A percentile compares a stretch with the other conserved stretches of the same genome.
These are phyloP conservation scores for Pestalotiopsis sp. DNA, from an alignment of 2,329 filamentous ascomycete genomes.

Conservation along the genomic window DNA sequence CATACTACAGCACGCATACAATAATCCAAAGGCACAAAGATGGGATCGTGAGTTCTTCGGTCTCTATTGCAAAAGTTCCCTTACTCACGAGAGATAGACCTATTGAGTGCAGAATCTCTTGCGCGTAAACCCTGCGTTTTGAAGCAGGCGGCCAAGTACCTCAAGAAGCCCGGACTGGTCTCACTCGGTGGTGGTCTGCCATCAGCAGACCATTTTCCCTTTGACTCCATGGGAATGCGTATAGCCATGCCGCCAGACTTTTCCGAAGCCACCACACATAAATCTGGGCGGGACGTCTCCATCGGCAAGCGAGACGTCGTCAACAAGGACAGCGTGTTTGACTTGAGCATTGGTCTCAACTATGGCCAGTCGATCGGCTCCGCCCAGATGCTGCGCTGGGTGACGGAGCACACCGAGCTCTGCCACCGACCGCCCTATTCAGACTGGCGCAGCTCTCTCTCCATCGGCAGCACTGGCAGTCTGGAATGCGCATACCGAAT, in stretches of 20 bases:
- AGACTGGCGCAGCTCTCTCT: constrained; percentile 87
- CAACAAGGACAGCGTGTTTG: constrained; percentile 49
- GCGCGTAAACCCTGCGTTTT: constrained; percentile 69
- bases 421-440: constrained; percentile 84
- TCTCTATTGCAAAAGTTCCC: constrained; percentile 12
- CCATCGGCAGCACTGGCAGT: constrained; percentile 82
- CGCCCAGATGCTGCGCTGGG: constrained; percentile 84
- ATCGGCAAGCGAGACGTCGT: constrained; percentile 83
- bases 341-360: constrained; percentile 88
- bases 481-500: constrained; percentile 84
- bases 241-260: constrained; percentile 73
- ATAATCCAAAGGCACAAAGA: constrained; percentile 76
- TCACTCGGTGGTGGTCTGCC: constrained; percentile 92
- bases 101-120: constrained; percentile 65
- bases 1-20: constrained; percentile 40
- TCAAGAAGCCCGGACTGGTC: constrained; percentile 83
- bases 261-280: constrained; percentile 2
- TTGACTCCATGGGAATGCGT: constrained; percentile 75
- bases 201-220: constrained; percentile 89
- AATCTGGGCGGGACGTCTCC: constrained; percentile 56
- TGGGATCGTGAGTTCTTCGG: constrained; percentile 75
- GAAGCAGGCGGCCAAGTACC: constrained; percentile 78
- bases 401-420: constrained; percentile 95
- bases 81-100: constrained; percentile 39
- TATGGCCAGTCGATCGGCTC: constrained; percentile 88